phyloP scores from a whole-genome alignment of 805 yeast genomes.

The Candida vaughaniae region DNA sequence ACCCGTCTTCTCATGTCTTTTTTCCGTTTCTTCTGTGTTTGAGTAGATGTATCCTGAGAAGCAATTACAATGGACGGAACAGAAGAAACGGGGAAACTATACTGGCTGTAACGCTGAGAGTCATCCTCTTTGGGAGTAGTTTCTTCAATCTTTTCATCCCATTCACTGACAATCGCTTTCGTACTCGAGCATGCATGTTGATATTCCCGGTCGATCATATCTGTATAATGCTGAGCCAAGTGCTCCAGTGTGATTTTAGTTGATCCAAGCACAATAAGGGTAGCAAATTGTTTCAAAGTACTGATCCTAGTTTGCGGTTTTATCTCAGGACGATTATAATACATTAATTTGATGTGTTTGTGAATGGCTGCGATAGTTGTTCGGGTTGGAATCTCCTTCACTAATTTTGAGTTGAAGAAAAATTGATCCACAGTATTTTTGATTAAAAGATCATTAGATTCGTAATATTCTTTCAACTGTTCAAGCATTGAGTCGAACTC shows the following conservation, averaged over 20 bases:
- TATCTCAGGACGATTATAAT: conserved; percentile 1
- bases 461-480: conserved; percentile 29
- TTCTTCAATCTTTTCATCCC: conserved; percentile 14
- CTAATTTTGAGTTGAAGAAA: conserved; percentile 3
- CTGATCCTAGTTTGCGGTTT: conserved; percentile 3
- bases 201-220: conserved; percentile 5
- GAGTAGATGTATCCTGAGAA: conserved; percentile 10
- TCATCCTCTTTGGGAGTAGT: conserved; percentile 4
- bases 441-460: conserved; percentile 17
- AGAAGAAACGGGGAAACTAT: conserved; percentile 8
- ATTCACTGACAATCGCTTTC: conserved; percentile 14
- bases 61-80: conserved; percentile 20
- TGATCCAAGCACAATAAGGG: conserved; percentile 1
- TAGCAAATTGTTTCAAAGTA: neutral
- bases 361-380: conserved; percentile 1
- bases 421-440: conserved; percentile 2
- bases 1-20: conserved; percentile 1
- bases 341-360: conserved; percentile 2
- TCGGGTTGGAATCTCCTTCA: conserved; percentile 1
- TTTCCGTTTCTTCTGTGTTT: conserved; percentile 6
- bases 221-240: neutral
- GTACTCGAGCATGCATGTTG: conserved; percentile 9
- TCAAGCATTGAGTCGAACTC: conserved; percentile 41
- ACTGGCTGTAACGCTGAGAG: conserved; percentile 3
- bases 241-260: conserved; percentile 2